Conservation (phyloP, 495 filamentous ascomycete species). For the Penicillium coffeae region DNA sequence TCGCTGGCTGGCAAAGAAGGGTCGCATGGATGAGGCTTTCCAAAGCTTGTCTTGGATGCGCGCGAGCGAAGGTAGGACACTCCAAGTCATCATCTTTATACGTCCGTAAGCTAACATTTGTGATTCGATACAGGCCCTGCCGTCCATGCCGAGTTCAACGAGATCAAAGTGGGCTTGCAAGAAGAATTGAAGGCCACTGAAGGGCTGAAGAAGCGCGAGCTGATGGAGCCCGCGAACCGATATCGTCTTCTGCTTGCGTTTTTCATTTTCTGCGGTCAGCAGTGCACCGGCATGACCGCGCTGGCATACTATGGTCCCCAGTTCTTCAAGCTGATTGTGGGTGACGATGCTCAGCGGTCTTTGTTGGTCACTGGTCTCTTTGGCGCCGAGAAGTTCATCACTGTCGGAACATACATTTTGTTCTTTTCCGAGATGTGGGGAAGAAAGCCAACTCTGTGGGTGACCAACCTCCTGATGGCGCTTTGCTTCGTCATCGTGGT, state of each 20-base stretch:
- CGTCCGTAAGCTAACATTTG: not conserved
- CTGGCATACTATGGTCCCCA: constrained; percentile 47
- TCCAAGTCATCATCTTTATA: not conserved
- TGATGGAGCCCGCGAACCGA: constrained; percentile 40
- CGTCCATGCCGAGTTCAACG: constrained; percentile 41
- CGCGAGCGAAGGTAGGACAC: constrained; percentile 31
- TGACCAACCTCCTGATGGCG: constrained; percentile 46
- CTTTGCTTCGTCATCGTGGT: constrained; percentile 48
- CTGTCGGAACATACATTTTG: constrained; percentile 41
- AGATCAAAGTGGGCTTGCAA: constrained; percentile 40
- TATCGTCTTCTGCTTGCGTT: constrained; percentile 36
- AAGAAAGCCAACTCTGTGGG: constrained; percentile 50
- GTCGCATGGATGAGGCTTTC: constrained; percentile 47
- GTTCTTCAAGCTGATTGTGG: constrained; percentile 45
- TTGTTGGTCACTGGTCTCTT: constrained; percentile 48
- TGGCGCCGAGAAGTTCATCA: constrained; percentile 46
- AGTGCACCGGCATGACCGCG: constrained; percentile 42
- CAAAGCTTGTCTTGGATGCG: constrained; percentile 46
- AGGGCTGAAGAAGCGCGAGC: constrained; percentile 42
- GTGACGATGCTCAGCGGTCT: constrained; percentile 33
- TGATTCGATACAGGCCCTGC: constrained; percentile 11
- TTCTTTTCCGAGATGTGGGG: constrained; percentile 54
- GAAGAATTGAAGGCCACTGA: constrained; percentile 43
- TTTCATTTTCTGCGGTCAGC: constrained; percentile 36
- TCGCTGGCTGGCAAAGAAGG: constrained; percentile 50